Evolutionary conservation across 768 basidiomycete genomes (phyloP), one percentile per base, ranked within the genome.

Genomic region (Guyanaporus albipodus): DNA sequence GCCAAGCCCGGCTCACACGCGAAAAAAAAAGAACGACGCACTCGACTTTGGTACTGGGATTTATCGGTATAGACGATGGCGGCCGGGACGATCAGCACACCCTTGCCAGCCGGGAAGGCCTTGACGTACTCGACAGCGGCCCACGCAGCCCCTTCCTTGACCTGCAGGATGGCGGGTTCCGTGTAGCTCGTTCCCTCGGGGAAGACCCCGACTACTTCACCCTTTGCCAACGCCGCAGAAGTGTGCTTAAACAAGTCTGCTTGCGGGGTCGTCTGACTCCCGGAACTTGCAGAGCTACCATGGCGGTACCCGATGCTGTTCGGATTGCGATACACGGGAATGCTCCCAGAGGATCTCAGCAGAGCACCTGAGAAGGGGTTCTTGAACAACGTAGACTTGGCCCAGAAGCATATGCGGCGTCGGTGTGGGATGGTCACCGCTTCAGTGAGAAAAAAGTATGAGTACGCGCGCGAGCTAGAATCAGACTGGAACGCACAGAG

Each of bases 21-120:
- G 17, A 29, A 4, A 4, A 8, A 10, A 3, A 4, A 2, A 3
- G 21, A 39, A 31, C n/a, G 26, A 69, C 74, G 64, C 57, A 77
- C 74, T 46, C 79, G 31, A 60, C 79, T 83, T 46, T 76, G 67
- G 60, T 84, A 88, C 56, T 71, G 74, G 9, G 76, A 68, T 67
- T 89, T 86, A 56, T 87, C 75, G 15, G 78, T 80, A 65, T 87
- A 90, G 9, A 80, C 80, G 44, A 89, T 76, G 1, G 73, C 77
- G n/a, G 80, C 79, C 0, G 84, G 85, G 1, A 87, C 67, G 48
- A 86, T 70, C 1, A 70, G 54, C 33, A 81, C 66, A 27, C 66
- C 67, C 49, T 71, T 62, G 49, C 45, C 56, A 23, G 44, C 55
- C 14, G 21, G 18, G 17, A 71, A 59, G 50, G 73, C 76, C 49